These are phyloP conservation scores for Trichoderma gracile DNA, from an alignment of 2,329 filamentous ascomycete genomes.

Conservation along the genomic window DNA sequence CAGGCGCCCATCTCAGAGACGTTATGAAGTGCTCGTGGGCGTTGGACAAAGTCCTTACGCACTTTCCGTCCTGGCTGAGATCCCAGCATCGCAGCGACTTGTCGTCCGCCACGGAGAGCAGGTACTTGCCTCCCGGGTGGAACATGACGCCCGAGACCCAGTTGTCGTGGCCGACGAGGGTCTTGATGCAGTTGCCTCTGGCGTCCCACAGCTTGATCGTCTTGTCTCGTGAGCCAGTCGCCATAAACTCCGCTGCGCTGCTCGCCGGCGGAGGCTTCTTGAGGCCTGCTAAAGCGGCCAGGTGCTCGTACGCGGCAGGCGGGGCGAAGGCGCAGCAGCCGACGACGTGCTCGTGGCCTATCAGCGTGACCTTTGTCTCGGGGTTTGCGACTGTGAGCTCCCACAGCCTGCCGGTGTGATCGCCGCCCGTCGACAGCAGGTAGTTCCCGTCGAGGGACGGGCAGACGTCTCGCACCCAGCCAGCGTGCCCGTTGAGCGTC, in stretches of 20 bases:
- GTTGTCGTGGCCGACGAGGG: slow-evolving; percentile 85
- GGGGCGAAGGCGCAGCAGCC: slow-evolving; percentile 89
- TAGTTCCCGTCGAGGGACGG: slow-evolving; percentile 82
- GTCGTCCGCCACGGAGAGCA: slow-evolving; percentile 83
- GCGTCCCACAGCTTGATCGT: slow-evolving; percentile 86
- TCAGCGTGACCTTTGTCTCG: slow-evolving; percentile 75
- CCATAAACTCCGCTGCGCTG: slow-evolving; percentile 82
- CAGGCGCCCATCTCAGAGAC: slow-evolving; percentile 84
- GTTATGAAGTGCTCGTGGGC: slow-evolving; percentile 83
- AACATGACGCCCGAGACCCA: slow-evolving; percentile 87
- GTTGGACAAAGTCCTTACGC: slow-evolving; percentile 76
- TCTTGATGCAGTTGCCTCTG: slow-evolving; percentile 80
- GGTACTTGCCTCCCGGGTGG: slow-evolving; percentile 88
- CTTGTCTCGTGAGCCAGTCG: slow-evolving; percentile 87
- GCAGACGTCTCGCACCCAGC: slow-evolving; percentile 88
- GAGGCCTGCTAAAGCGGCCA: slow-evolving; percentile 74
- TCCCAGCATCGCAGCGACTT: slow-evolving; percentile 95
- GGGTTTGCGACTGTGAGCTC: slow-evolving; percentile 66
- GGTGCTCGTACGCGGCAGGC: slow-evolving; percentile 69
- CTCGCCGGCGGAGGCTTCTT: slow-evolving; percentile 76
- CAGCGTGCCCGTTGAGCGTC: slow-evolving; percentile 81
- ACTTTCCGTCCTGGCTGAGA: slow-evolving; percentile 82
- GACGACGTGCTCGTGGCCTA: slow-evolving; percentile 85
- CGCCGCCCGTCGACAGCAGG: slow-evolving; percentile 79
- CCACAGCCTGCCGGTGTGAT: slow-evolving; percentile 81